Base-by-base conservation (phyloP, 345 rosid genomes). In the Theobroma cacao region DNA sequence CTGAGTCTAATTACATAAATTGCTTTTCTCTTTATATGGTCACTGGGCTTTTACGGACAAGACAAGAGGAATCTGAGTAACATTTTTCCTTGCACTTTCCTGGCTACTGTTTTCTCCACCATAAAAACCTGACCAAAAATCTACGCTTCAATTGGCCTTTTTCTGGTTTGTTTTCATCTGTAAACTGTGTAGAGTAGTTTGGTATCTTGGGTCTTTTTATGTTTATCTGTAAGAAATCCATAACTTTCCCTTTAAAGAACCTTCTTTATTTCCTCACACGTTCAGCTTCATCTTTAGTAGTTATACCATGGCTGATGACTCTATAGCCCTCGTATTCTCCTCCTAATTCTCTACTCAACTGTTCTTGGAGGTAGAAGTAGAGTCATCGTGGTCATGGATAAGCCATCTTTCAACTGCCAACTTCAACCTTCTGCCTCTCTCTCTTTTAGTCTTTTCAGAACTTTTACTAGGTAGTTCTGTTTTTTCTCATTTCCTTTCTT, bases 71-170 rank as follows among this genome's bases (percentile, higher is more conserved):
- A 81, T 82, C 82, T 40, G n/a, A 22, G 1, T 0, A 14, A 38
- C 8, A 53, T 30, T 45, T 63, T 72, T 67, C 30, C n/a, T 33
- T 14, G 67, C 81, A 36, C 11, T 33, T 59, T 12, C 38, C 43
- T 12, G 7, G 5, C 59, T 75, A 4, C 59, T 30, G 64, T 75
- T 53, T 71, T 78, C 86, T 66, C 90, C 80, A 74, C 88, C 87
- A 24, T 66, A 55, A 31, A 34, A 77, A 78, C 50, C 70, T 17
- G 20, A 53, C 40, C 74, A 15, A 61, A 77, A 31, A 71, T 36
- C 60, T 55, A 38, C 59, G 50, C 30, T 61, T 66, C 72, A 55
- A 17, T 61, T 1, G 38, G 41, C 9, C 2, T 59, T 78, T 72
- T 68, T 67, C 75, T 64, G 20, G 52, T 72, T 78, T 80, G 81